Base-by-base conservation (phyloP, 129 eudicot genomes). In the Logfia minima region DNA sequence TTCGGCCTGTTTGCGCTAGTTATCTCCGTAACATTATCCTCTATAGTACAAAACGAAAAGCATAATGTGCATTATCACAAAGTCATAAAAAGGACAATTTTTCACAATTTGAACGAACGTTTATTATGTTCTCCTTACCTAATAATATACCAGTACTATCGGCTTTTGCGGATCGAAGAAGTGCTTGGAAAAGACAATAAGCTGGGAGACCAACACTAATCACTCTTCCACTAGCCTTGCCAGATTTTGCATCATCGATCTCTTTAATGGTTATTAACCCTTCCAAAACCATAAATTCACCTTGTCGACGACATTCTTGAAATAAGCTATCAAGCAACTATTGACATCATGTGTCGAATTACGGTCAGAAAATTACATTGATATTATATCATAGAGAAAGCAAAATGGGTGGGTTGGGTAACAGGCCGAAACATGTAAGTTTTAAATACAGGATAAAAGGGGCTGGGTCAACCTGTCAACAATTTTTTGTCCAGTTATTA, bases 121-220 rank as follows among this genome's bases (percentile, higher is more conserved):
- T 1, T 1, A 11, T 14, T 48, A 31, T 5, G 41, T 51, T 69
- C 29, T 37, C 39, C 28, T 29, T 84, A 93, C 98, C 87, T 72
- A 91, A 74, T 83, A 93, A 74, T 67, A 93, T 80, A 22, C 98
- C 98, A 5, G 72, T n/a, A 35, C 89, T 70, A 64, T 84, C 82
- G 45, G 96, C 90, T 86, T 84, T 91, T 65, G 84, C 96, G 19
- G 98, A 93, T 52, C 90, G 90, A 60, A 90, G 17, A 66, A 93
- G 93, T 59, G 81, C 76, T 81, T 71, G 91, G 69, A 87, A 88
- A 63, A 93, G 78, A 84, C 86, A 84, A 83, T 90, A 91, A 71
- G 98, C 96, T 23, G 93, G 93, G 76, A 91, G 88, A 76, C 98
- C 98, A 32, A 81, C 58, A 78, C 91, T 81, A 35, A 93, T 78